phyloP scores from a whole-genome alignment of 805 yeast genomes.

The Saturnispora quitensis region DNA sequence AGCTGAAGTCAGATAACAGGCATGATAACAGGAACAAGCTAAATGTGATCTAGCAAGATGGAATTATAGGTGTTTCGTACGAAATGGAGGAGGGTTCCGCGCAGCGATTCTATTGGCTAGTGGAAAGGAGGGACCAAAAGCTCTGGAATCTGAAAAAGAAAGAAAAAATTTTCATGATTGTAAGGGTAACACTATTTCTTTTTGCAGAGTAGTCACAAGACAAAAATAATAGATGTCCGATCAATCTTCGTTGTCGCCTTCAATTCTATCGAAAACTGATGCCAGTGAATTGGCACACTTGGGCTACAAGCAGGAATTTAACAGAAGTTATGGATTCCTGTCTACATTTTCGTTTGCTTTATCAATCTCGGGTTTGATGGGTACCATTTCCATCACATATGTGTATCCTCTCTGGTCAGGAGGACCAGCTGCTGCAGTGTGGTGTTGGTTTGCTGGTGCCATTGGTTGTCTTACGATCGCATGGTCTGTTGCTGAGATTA shows the following conservation, averaged over 20 bases:
- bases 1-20: neutral
- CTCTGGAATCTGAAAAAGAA: neutral
- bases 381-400: slow-evolving; percentile 49
- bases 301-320: slow-evolving; percentile 56
- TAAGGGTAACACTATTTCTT: neutral
- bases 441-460: slow-evolving; percentile 55
- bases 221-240: neutral
- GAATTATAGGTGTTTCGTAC: neutral
- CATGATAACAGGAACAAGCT: neutral
- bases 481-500: slow-evolving; percentile 39
- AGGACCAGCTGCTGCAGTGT: slow-evolving; percentile 54
- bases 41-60: neutral
- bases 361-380: slow-evolving; percentile 56
- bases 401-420: slow-evolving; percentile 40
- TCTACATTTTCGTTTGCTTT: slow-evolving; percentile 59
- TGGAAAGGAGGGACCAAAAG: neutral
- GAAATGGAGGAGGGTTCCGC: neutral
- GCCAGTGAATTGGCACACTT: slow-evolving; percentile 31
- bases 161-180: neutral
- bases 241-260: neutral
- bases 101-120: neutral
- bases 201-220: slow-evolving; percentile 7
- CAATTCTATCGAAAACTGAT: slow-evolving; percentile 13
- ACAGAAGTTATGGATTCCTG: slow-evolving; percentile 46
- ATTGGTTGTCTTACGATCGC: slow-evolving; percentile 48